These are phyloP conservation scores for Mycosarcoma maydis DNA, from an alignment of 1,284 basidiomycete species.

Conservation along the genomic window DNA sequence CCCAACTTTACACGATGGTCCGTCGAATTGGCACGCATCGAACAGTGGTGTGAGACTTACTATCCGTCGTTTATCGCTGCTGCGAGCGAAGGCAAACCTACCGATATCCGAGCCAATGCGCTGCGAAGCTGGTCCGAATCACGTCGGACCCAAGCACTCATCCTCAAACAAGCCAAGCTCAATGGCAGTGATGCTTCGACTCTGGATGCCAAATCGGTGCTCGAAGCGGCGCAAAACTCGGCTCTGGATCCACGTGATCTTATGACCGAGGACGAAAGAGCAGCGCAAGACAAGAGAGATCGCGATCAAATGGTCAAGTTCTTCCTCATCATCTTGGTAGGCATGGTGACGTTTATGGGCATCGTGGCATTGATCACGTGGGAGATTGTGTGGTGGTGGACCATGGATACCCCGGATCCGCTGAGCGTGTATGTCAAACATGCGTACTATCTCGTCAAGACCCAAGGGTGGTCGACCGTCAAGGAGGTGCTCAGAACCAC, in stretches of 20 bases:
- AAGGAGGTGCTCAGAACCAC: constrained; percentile 19
- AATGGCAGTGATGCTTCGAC: constrained; percentile 1
- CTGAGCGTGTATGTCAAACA: constrained; percentile 6
- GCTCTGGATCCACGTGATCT: constrained; percentile 25
- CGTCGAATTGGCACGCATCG: constrained; percentile 60
- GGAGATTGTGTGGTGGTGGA: constrained; percentile 53
- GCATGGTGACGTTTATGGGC: constrained; percentile 46
- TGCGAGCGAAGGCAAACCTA: constrained; percentile 10
- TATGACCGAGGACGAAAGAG: constrained; percentile 40
- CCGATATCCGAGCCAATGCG: constrained; percentile 45
- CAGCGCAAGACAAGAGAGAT: constrained; percentile 34
- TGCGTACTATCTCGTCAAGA: constrained; percentile 2
- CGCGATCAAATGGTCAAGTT: constrained; percentile 49
- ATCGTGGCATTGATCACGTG: constrained; percentile 47
- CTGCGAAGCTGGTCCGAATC: constrained; percentile 45
- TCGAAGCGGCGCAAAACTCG: constrained; percentile 4
- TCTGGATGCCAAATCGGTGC: constrained; percentile 3
- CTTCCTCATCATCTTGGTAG: constrained; percentile 45
- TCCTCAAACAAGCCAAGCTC: constrained; percentile 19
- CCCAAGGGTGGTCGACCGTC: constrained; percentile 7
- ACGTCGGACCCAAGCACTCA: constrained; percentile 24
- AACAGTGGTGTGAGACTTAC: constrained; percentile 63
- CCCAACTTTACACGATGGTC: constrained; percentile 75
- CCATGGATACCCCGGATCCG: constrained; percentile 55
- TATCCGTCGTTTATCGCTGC: constrained; percentile 60